Base-by-base conservation (phyloP, 257 asterid species). In the Forsythia suspensa region DNA sequence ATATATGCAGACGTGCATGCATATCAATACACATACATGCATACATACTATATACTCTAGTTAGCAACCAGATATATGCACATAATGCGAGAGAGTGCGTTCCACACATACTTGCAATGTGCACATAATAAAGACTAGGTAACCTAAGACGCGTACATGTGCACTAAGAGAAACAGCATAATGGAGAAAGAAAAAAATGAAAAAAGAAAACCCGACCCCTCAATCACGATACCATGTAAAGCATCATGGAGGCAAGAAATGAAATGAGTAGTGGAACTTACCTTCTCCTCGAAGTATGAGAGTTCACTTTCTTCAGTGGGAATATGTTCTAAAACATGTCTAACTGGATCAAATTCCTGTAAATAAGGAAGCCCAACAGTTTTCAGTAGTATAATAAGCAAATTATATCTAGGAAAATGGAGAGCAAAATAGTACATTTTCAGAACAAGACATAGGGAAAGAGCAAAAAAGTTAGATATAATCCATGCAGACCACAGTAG, bases 311-410 rank as follows among this genome's bases (percentile, higher is more conserved):
- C 98, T 84, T 90, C 98, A 55, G 89, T 71, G 15, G 97, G 96
- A 74, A 89, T 84, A 78, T 85, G 89, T 86, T 92, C 91, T 80
- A 96, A 78, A 82, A 90, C 88, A 77, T 90, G 90, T 71, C 95
- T 85, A 38, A 96, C 90, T 42, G 98, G 97, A 86, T 96, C 99
- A 80, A 96, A 96, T 71, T 89, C 97, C 98, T 94, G 78, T 75
- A 82, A 72, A 76, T 59, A 46, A 75, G 75, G 57, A 85, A 85
- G 41, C 83, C 51, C 73, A 81, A 71, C 57, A 86, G 74, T 39
- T 70, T 52, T 75, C 84, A 86, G 86, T 71, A 76, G 57, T 20
- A 79, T 57, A 66, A 79, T 71, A 71, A 72, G 77, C 40, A 13
- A 29, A n/a, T 78, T 44, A 69, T 11, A 77, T 36, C 42, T 41